A percentile compares a stretch with the other conserved stretches of the same genome.
phyloP scores from a whole-genome alignment of 1,284 basidiomycete species.

The Laetiporus sulphureus region DNA sequence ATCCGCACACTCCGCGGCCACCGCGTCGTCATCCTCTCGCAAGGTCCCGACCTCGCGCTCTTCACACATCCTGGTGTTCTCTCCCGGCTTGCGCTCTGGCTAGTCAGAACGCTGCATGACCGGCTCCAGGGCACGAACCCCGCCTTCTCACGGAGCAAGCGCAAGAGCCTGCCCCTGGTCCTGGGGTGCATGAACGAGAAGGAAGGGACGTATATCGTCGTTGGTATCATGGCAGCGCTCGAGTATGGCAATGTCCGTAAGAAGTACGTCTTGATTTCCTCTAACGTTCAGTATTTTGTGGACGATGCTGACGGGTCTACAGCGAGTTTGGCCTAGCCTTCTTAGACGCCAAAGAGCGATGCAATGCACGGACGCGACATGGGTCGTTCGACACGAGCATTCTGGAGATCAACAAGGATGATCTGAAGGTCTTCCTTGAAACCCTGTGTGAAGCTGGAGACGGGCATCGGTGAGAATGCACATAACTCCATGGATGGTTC shows the following conservation, averaged over 20 bases:
- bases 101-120: slow-evolving; percentile 90
- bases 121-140: slow-evolving; percentile 55
- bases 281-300: not conserved
- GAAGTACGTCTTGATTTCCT: slow-evolving; percentile 63
- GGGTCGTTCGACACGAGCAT: slow-evolving; percentile 90
- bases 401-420: slow-evolving; percentile 84
- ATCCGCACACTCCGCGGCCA: slow-evolving; percentile 82
- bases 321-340: slow-evolving; percentile 93
- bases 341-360: slow-evolving; percentile 76
- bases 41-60: slow-evolving; percentile 87
- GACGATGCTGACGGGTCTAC: slow-evolving; percentile 7
- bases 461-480: slow-evolving; percentile 17
- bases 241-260: slow-evolving; percentile 88
- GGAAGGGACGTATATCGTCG: slow-evolving; percentile 76
- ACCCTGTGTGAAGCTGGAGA: slow-evolving; percentile 49
- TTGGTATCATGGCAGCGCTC: slow-evolving; percentile 87
- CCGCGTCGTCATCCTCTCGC: slow-evolving; percentile 83
- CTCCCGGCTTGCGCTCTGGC: slow-evolving; percentile 85
- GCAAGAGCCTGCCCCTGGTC: slow-evolving; percentile 83
- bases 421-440: slow-evolving; percentile 81
- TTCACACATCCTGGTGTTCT: slow-evolving; percentile 90
- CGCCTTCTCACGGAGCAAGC: slow-evolving; percentile 39
- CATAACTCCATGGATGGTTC: too few species aligned
- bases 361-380: slow-evolving; percentile 76
- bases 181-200: slow-evolving; percentile 87